Base-by-base conservation (phyloP, 1,284 basidiomycete genomes). In the Crepidotus sp. region DNA sequence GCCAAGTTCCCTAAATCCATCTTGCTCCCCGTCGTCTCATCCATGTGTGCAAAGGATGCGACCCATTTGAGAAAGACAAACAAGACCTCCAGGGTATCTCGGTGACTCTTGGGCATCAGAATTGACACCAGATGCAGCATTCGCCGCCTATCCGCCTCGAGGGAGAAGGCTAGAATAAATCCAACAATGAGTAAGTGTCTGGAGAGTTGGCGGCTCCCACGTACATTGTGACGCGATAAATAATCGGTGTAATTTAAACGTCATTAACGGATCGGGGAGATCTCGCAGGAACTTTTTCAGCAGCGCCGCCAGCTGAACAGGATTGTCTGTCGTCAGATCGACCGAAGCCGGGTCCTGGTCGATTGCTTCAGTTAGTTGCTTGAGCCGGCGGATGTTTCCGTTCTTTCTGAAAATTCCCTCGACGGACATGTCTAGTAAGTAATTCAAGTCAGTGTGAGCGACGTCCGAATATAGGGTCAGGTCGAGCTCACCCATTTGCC, bases 51-150 rank as follows among this genome's bases (percentile, higher is more conserved):
- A 63, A 99, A 99, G 4, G 92, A 95, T 4, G 95, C 95, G 2
- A 99, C 95, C 96, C 96, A 99, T 64, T 96, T 95, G 55, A 99
- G 73, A 69, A 99, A 99, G 14, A 97, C 93, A 59, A 97, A 98
- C 34, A 99, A 69, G 36, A 97, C 92, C 65, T 99, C 95, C 78
- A 97, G 81, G 19, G 94, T 97, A 63, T 99, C 96, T 50, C 96
- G 81, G 61, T 99, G 92, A 45, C 80, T 77, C 65, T 90, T 93
- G 11, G 95, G 96, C 55, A 98, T 70, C 3, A 98, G 71, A 46
- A 95, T 71, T 36, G 84, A 83, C 13, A 96, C 73, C 56, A 96
- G 76, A 63, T 97, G 94, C 38, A 98, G 71, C 57, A 87, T 77
- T 38, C 89, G 80, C 54, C 76, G 80, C 37, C 92, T 80, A 42